Evolutionary conservation across 2,329 filamentous ascomycete species (phyloP).

Genomic region (Ascocoryne sarcoides): DNA sequence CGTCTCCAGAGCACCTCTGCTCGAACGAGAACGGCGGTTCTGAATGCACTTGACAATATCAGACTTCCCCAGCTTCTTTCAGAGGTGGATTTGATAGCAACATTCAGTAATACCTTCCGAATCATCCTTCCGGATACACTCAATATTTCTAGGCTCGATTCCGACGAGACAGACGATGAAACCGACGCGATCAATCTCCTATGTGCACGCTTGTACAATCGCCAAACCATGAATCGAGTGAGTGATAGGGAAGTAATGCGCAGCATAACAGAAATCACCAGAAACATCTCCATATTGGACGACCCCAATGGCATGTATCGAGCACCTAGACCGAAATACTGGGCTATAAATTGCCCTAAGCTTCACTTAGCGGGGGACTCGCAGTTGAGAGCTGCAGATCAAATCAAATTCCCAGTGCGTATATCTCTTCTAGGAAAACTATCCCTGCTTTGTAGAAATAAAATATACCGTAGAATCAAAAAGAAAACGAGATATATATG

Average conservation of each 20-base stretch:
- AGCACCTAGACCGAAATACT: conserved; percentile 27
- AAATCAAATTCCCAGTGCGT: conserved; percentile 26
- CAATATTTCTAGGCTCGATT: conserved; percentile 22
- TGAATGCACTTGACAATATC: conserved; percentile 30
- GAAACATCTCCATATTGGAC: conserved; percentile 30
- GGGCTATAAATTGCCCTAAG: conserved; percentile 30
- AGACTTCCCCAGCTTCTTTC: conserved; percentile 29
- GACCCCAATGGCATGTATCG: conserved; percentile 29
- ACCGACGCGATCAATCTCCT: conserved; percentile 32
- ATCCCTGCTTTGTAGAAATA: too few species aligned
- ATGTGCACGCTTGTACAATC: conserved; percentile 27
- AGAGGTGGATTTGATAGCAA: conserved; percentile 29
- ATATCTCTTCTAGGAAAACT: background rate
- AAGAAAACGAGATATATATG: too few species aligned
- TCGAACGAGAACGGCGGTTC: conserved; percentile 31
- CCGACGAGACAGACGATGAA: conserved; percentile 28
- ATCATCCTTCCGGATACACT: conserved; percentile 33
- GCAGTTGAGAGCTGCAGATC: conserved; percentile 26
- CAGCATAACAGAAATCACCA: conserved; percentile 30
- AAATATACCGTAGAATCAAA: too few species aligned
- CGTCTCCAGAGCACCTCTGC: conserved; percentile 29
- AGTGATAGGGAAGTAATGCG: conserved; percentile 33
- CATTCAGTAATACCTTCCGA: conserved; percentile 31
- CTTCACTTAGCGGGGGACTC: conserved; percentile 32
- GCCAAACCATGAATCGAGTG: conserved; percentile 32